Conservation (phyloP, 2,329 filamentous ascomycete species). For the Sporothrix luriei region DNA sequence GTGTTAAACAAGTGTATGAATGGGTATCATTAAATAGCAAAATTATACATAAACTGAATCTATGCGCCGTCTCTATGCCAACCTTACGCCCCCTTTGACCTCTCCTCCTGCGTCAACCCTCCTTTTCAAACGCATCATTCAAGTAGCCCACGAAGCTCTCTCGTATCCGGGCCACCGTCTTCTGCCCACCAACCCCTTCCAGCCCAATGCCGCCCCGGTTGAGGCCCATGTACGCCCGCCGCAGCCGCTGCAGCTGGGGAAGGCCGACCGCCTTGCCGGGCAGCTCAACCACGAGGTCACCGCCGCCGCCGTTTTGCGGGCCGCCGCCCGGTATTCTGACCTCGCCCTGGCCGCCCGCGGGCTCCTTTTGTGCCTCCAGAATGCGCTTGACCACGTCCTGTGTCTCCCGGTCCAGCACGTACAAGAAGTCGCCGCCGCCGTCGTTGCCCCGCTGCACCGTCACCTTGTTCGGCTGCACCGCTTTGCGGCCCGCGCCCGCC, state of each 20-base stretch:
- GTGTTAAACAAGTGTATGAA: not conserved
- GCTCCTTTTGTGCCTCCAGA: constrained; percentile 68
- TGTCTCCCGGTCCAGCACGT: constrained; percentile 76
- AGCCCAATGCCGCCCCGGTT: constrained; percentile 70
- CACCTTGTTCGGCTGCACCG: constrained; percentile 72
- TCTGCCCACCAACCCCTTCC: constrained; percentile 55
- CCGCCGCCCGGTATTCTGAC: constrained; percentile 51
- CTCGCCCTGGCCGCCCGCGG: constrained; percentile 62
- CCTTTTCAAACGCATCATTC: constrained; percentile 65
- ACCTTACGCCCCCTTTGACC: not conserved
- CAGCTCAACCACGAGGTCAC: constrained; percentile 63
- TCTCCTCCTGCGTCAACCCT: constrained; percentile 44
- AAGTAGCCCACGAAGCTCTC: constrained; percentile 68
- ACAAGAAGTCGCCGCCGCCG: constrained; percentile 72
- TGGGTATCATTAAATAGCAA: constrained; percentile 25
- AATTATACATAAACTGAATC: not conserved
- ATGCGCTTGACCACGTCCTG: constrained; percentile 74
- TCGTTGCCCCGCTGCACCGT: constrained; percentile 67
- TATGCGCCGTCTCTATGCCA: constrained; percentile 1
- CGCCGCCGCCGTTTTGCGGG: constrained; percentile 40
- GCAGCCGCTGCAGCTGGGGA: constrained; percentile 74
- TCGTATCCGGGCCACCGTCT: constrained; percentile 58
- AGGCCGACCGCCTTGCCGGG: constrained; percentile 68
- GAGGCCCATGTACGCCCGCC: constrained; percentile 75
- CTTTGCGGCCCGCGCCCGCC: constrained; percentile 61